Conservation (phyloP, 495 filamentous ascomycete species). For the Talaromyces proteolyticus region DNA sequence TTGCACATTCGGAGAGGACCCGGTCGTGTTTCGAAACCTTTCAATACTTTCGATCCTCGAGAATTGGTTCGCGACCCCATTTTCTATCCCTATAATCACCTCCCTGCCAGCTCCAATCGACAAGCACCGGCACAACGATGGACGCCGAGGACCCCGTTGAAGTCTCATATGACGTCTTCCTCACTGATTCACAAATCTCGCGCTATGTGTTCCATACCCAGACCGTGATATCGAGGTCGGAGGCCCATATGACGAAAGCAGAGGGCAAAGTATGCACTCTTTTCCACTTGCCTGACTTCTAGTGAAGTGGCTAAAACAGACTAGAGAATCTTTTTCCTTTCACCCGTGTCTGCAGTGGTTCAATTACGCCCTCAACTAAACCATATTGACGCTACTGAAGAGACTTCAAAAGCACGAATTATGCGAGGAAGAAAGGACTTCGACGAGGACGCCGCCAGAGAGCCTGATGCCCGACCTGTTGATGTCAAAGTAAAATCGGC, state of each 20-base stretch:
- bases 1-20: no score
- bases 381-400: conserved; percentile 64
- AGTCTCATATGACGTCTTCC: conserved; percentile 55
- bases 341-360: conserved; percentile 58
- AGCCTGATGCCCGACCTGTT: conserved; percentile 54
- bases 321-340: conserved; percentile 66
- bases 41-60: no score
- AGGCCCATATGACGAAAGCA: conserved; percentile 49
- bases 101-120: no score
- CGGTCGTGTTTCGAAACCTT: no score
- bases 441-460: conserved; percentile 37
- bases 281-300: no score
- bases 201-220: conserved; percentile 60
- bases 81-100: no score
- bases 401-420: conserved; percentile 31
- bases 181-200: conserved; percentile 45
- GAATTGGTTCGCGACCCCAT: no score
- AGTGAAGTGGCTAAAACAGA: no score
- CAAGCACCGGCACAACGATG: no score
- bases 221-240: conserved; percentile 25
- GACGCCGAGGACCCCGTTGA: conserved; percentile 42
- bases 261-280: conserved; percentile 43
- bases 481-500: conserved; percentile 63
- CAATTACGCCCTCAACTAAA: conserved; percentile 71
- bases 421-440: conserved; percentile 32